These are phyloP conservation scores for Triadica sebifera DNA, from an alignment of 345 rosid species.

Conservation along the genomic window DNA sequence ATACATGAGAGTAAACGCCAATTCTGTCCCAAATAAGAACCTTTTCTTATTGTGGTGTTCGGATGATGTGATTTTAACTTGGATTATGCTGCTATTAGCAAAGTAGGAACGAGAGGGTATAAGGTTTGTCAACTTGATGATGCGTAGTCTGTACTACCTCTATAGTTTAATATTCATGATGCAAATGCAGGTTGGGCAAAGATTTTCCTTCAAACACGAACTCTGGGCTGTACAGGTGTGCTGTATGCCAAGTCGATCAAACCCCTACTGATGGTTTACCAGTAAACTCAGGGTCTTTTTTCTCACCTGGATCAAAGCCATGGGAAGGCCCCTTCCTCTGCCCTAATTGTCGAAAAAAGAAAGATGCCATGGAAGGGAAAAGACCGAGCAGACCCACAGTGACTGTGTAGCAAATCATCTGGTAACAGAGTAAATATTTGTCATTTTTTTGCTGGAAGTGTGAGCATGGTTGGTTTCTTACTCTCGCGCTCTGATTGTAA, in stretches of 20 bases:
- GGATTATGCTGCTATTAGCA: not conserved
- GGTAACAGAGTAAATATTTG: conserved; percentile 47
- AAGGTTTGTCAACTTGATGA: not conserved
- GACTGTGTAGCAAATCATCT: conserved; percentile 37
- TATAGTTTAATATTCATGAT: not conserved
- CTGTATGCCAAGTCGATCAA: conserved; percentile 95
- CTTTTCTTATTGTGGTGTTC: not conserved
- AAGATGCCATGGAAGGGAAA: conserved; percentile 99
- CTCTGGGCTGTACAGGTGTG: conserved; percentile 75
- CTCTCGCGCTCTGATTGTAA: conserved; percentile 31
- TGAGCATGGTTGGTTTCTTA: conserved; percentile 47
- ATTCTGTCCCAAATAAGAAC: not conserved
- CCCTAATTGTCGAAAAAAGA: conserved; percentile 74
- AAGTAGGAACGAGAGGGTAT: not conserved
- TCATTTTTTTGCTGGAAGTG: conserved; percentile 45
- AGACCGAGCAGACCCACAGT: conserved; percentile 57
- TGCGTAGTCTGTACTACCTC: not conserved
- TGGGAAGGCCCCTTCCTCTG: conserved; percentile 98
- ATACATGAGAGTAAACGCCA: not conserved
- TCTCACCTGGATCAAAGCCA: conserved; percentile 72
- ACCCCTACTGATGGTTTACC: conserved; percentile 56
- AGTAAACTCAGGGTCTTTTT: conserved; percentile 56
- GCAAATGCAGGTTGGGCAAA: conserved; percentile 78
- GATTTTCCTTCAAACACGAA: conserved; percentile 48
- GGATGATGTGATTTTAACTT: not conserved